Evolutionary conservation across 1,139 yeast genomes (phyloP).

Genomic region (Yamadazyma dendronema): DNA sequence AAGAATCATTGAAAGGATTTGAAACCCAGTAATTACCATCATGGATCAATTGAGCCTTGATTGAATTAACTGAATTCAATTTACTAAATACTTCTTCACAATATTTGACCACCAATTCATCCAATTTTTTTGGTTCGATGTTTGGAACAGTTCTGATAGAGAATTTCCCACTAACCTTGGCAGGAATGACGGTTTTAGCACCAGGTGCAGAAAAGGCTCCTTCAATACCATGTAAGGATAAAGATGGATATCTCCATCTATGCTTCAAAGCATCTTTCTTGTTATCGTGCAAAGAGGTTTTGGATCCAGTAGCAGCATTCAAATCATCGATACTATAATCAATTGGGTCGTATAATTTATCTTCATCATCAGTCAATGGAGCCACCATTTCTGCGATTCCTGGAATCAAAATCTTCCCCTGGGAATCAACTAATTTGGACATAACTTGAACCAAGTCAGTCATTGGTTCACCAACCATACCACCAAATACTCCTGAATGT

Average conservation of each 20-base stretch:
- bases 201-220: slow-evolving; percentile 96
- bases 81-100: slow-evolving; percentile 63
- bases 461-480: slow-evolving; percentile 97
- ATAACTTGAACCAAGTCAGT: slow-evolving; percentile 81
- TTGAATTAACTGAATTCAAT: slow-evolving; percentile 72
- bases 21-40: slow-evolving; percentile 97
- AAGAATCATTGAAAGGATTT: slow-evolving; percentile 88
- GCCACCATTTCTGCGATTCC: slow-evolving; percentile 95
- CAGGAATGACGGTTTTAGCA: slow-evolving; percentile 97
- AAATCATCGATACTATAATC: slow-evolving; percentile 84
- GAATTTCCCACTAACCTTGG: slow-evolving; percentile 90
- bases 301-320: slow-evolving; percentile 84
- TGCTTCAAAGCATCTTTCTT: slow-evolving; percentile 90
- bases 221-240: slow-evolving; percentile 94
- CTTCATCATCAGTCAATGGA: slow-evolving; percentile 80
- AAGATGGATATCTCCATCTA: slow-evolving; percentile 97
- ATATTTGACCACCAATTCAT: slow-evolving; percentile 71
- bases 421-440: slow-evolving; percentile 70
- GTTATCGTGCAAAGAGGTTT: slow-evolving; percentile 73
- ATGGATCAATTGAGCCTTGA: slow-evolving; percentile 76
- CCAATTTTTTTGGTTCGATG: slow-evolving; percentile 78
- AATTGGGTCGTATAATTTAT: slow-evolving; percentile 74
- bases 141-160: slow-evolving; percentile 96
- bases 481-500: slow-evolving; percentile 98
- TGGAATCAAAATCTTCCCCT: slow-evolving; percentile 82